A percentile compares a stretch with the other conserved stretches of the same genome.
Conservation (phyloP, 352 stramenopile species). For the Phytophthora fragariae region DNA sequence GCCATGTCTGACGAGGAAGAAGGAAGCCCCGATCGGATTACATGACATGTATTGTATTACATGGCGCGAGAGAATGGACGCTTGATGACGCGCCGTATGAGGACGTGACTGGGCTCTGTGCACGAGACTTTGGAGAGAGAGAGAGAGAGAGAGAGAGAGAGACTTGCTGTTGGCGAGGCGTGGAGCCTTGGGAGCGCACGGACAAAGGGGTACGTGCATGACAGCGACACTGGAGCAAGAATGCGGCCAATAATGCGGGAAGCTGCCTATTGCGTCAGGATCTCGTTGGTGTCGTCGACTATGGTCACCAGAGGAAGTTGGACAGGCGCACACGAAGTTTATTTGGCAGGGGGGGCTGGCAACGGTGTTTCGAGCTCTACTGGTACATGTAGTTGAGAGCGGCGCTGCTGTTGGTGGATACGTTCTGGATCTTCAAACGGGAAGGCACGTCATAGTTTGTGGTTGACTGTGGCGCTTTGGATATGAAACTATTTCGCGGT, state of each 20-base stretch:
- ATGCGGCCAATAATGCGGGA: too few relatives aligned
- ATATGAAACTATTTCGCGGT: not conserved
- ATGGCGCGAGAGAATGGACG: constrained; percentile 8
- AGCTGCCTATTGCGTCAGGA: too few relatives aligned
- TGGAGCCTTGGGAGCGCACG: too few relatives aligned
- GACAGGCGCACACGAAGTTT: too few relatives aligned
- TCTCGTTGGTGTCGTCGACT: not conserved
- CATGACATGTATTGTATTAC: not conserved
- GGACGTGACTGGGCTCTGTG: not conserved
- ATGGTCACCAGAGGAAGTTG: too few relatives aligned
- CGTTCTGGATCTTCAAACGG: not conserved
- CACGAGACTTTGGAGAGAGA: too few relatives aligned
- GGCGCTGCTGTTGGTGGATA: not conserved
- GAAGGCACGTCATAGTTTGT: not conserved
- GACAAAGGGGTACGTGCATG: not conserved
- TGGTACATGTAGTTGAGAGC: too few relatives aligned
- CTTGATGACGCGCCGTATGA: not conserved
- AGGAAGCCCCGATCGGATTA: not conserved
- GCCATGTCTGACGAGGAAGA: constrained; percentile 1
- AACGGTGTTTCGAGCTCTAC: too few relatives aligned
- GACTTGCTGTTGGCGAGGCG: too few relatives aligned
- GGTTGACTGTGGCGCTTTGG: not conserved
- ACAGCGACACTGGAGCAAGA: too few relatives aligned
- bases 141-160: too few relatives aligned
- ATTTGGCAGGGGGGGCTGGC: too few relatives aligned